Base-by-base conservation (phyloP, 2,329 filamentous ascomycete species). In the Beauveria caledonica region DNA sequence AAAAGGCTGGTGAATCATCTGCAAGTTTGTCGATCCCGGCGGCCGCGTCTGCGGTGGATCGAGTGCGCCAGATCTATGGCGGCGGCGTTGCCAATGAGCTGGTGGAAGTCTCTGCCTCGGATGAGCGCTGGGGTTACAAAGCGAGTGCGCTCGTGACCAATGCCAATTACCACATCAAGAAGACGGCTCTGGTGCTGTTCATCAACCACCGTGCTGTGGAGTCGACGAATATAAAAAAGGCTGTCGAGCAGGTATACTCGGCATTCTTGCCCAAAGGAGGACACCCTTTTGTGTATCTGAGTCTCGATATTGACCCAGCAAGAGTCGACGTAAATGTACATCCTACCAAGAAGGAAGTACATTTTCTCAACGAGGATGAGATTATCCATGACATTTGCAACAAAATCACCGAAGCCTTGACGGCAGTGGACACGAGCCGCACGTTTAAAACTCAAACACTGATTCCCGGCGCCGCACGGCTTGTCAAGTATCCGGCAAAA, bases 261-360 rank as follows among this genome's bases (percentile, higher is more conserved):
- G 78, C 83, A 1, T 97, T 96, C 64, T 77, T 99, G 4, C 94
- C 94, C 0, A 99, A 97, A 74, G 91, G 90, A 39, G 91, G 92
- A 1, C 94, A 96, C 69, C 94, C 94, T 0, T 99, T 97, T 71
- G 80, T 93, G 61, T 99, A 99, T 69, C 80, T 99, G 27, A 94
- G 88, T 69, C 80, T 99, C 2, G 89, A 96, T 62, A 96, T 99
- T 61, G 92, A 97, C 66, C 93, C 94, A 1, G 85, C 88, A 27
- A 82, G 93, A 58, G 91, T 99, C 4, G 94, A 99, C 72, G 95
- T 99, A 69, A 99, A 99, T 67, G 89, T 99, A 0, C 94, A 99
- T 72, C 94, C 94, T 0, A 99, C 94, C 0, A 99, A 99, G 73
- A 83, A 91, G 55, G 93, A 99, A 70, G 94, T 99, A 21, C 94